phyloP scores from a whole-genome alignment of 805 yeast species.

The Wickerhamiella galacta region DNA sequence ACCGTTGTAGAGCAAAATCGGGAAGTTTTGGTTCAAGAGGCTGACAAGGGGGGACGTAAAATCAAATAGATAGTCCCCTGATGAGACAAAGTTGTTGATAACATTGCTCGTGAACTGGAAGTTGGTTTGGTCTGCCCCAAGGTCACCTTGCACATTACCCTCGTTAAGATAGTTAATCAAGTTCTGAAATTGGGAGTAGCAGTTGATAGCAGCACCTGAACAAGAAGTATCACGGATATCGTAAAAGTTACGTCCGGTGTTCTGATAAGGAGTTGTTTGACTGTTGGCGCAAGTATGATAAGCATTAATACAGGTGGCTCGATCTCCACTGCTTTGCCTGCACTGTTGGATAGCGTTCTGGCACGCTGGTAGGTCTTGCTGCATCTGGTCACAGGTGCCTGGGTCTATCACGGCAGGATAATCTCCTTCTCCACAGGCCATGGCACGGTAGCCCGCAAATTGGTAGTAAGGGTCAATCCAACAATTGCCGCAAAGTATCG shows the following conservation, averaged over 20 bases:
- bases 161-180: slow-evolving; percentile 60
- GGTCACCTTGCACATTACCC: slow-evolving; percentile 51
- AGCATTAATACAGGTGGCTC: no score
- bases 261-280: slow-evolving; percentile 58
- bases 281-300: slow-evolving; percentile 66
- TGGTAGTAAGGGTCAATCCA: slow-evolving; percentile 73
- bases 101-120: slow-evolving; percentile 63
- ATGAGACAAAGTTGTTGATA: slow-evolving; percentile 51
- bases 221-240: slow-evolving; percentile 74
- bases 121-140: slow-evolving; percentile 70
- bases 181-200: slow-evolving; percentile 49
- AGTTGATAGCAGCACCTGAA: no score
- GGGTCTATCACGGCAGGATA: slow-evolving; percentile 23
- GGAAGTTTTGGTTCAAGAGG: slow-evolving; percentile 48
- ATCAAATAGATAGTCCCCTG: slow-evolving; percentile 56
- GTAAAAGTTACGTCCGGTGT: slow-evolving; percentile 80
- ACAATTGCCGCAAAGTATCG: no score
- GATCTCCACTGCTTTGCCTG: slow-evolving; percentile 5
- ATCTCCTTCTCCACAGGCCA: slow-evolving; percentile 89
- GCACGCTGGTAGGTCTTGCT: slow-evolving; percentile 6
- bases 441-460: slow-evolving; percentile 66
- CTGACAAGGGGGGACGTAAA: slow-evolving; percentile 40
- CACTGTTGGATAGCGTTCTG: slow-evolving; percentile 6
- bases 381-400: slow-evolving; percentile 9
- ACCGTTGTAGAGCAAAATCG: slow-evolving; percentile 83